Evolutionary conservation across 192 early-diverging fungal species (phyloP).

Genomic region (Rhizoclosmatium sp.): DNA sequence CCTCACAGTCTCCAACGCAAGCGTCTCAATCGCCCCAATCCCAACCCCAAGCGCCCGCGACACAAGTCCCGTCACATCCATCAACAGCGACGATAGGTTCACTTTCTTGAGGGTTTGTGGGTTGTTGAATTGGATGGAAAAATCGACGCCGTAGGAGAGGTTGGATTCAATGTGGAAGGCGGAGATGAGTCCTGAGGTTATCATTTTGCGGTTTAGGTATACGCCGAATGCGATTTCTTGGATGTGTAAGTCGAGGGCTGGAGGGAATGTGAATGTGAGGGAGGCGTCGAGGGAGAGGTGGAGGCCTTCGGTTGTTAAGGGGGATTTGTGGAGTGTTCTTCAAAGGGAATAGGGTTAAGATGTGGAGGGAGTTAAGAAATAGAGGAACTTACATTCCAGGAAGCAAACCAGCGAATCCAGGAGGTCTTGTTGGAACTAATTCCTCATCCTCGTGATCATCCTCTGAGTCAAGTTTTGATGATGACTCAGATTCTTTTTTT

Average conservation of each 20-base stretch:
- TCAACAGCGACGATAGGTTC: background rate
- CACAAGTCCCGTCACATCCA: conserved; percentile 7
- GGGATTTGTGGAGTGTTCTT: background rate
- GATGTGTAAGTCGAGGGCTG: conserved; percentile 3
- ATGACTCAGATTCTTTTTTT: background rate
- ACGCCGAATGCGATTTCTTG: conserved; percentile 1
- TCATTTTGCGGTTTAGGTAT: conserved; percentile 11
- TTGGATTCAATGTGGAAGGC: background rate
- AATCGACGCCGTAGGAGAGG: background rate
- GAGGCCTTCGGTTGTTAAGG: background rate
- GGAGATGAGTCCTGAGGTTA: background rate
- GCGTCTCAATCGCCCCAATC: conserved; percentile 2
- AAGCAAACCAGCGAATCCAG: conserved; percentile 6
- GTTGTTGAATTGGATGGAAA: conserved; percentile 11
- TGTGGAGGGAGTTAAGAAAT: no score
- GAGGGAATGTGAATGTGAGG: conserved; percentile 10
- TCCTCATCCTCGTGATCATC: background rate
- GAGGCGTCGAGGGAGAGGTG: conserved; percentile 1
- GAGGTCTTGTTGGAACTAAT: background rate
- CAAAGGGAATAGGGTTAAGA: no score
- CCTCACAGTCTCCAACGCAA: conserved; percentile 6
- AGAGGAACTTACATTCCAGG: background rate
- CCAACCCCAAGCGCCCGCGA: conserved; percentile 5
- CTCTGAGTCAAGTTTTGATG: background rate
- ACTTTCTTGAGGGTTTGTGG: background rate